Evolutionary conservation across 768 basidiomycete species (phyloP), one percentile per base, ranked within the genome.

Genomic region (Postia placenta): DNA sequence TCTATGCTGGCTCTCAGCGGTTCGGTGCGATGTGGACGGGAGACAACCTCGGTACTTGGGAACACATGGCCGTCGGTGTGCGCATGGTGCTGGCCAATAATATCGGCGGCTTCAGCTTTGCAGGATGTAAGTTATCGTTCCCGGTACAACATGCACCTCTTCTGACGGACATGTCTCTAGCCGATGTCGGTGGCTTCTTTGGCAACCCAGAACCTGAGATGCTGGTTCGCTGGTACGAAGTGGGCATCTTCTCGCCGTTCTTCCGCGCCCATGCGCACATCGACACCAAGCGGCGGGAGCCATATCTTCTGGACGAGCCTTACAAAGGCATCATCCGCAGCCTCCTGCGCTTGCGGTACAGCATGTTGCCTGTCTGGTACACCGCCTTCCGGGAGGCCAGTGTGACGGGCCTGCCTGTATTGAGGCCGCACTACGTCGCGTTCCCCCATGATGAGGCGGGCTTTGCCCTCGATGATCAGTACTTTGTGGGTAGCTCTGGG

Each of bases 11-110:
- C 2, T 92, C 94, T 23, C 96, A 98, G 64, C 83, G 93, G 19
- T 92, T 88, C 58, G 91, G 94, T 30, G 94, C 96, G 4, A 92
- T 96, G 78, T 99, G 96, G 96, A 98, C 95, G 6, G 96, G 96
- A 15, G 96, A 99, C 67, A 98, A 98, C 65, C 72, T 95, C 23
- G 92, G 95, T 15, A 92, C 90, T 1, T 99, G 96, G 96, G 92
- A 93, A 50, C 96, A 99, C 61, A 93, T 99, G 82, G 80, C 81
- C 9, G 89, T 90, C 15, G 91, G 92, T 12, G 75, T 95, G 51
- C 88, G 94, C 65, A 98, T 99, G 87, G 83, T 94, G 2, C 72
- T 99, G 27, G 76, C 90, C 11, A 87, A 90, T 59, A 83, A 84
- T 36, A 82, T 99, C 39, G 92, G 80, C 6, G 95, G 96, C 19